phyloP scores from a whole-genome alignment of 768 basidiomycete species.

The Favolaschia claudopus region DNA sequence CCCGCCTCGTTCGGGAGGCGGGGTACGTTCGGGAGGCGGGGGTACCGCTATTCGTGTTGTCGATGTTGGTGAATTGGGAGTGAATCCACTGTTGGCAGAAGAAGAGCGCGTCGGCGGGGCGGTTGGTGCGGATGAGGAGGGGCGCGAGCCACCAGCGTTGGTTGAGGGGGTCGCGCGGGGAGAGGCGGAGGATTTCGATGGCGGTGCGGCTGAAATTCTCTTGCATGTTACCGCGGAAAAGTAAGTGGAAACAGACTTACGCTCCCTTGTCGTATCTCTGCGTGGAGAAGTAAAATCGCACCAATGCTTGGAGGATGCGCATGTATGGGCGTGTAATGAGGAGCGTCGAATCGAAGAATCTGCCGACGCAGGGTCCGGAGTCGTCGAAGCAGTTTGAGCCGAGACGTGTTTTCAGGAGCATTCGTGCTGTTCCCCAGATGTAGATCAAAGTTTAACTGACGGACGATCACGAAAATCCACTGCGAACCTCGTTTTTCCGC shows the following conservation, averaged over 20 bases:
- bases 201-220: neutral
- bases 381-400: constrained; percentile 48
- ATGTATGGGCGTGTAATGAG: constrained; percentile 14
- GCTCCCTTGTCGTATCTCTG: constrained; percentile 3
- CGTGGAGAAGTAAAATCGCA: constrained; percentile 4
- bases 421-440: constrained; percentile 34
- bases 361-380: constrained; percentile 39
- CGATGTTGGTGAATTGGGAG: too few relatives aligned
- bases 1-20: too few relatives aligned
- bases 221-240: neutral
- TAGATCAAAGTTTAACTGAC: neutral
- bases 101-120: constrained; percentile 22
- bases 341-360: constrained; percentile 37
- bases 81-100: constrained; percentile 15
- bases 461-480: neutral
- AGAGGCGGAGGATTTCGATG: constrained; percentile 19
- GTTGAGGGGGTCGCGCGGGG: constrained; percentile 2
- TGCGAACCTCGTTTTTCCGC: constrained; percentile 33
- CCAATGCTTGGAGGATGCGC: constrained; percentile 13
- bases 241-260: neutral
- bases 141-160: constrained; percentile 12
- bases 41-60: too few relatives aligned
- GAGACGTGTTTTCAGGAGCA: constrained; percentile 33
- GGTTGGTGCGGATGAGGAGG: constrained; percentile 16
- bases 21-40: too few relatives aligned